These are phyloP conservation scores for Lepraria neglecta DNA, from an alignment of 495 filamentous ascomycete species.

Conservation along the genomic window DNA sequence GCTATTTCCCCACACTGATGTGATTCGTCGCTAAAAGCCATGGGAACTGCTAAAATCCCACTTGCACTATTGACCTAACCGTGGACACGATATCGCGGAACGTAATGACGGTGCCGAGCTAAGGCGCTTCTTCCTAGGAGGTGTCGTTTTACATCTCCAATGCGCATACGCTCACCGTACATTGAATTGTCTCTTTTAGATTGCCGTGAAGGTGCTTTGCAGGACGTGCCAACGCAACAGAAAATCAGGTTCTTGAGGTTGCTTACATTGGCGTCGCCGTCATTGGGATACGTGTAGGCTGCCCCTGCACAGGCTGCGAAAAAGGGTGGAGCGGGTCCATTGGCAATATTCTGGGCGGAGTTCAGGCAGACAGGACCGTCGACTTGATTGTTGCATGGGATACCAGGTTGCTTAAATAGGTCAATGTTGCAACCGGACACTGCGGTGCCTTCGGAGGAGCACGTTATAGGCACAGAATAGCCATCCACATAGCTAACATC, in stretches of 20 bases:
- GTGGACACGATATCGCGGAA: no score
- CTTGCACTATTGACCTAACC: no score
- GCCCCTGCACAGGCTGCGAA: conserved; percentile 24
- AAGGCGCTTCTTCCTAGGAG: no score
- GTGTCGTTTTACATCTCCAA: no score
- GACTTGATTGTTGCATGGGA: conserved; percentile 16
- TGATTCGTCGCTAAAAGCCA: no score
- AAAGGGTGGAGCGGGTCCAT: conserved; percentile 23
- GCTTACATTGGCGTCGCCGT: conserved; percentile 20
- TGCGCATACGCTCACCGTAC: no score
- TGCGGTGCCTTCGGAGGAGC: conserved; percentile 20
- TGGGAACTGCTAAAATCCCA: no score
- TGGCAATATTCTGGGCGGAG: conserved; percentile 11
- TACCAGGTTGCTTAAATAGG: conserved; percentile 19
- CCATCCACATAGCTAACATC: conserved; percentile 23
- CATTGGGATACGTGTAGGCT: conserved; percentile 26
- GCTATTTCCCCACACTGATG: no score
- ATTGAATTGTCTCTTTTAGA: no score
- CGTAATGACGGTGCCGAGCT: no score
- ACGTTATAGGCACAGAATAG: conserved; percentile 27
- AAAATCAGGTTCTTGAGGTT: background rate
- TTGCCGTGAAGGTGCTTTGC: no score
- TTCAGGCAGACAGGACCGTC: conserved; percentile 24
- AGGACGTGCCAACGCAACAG: background rate
- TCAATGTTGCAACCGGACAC: conserved; percentile 27